Conservation (phyloP, 768 basidiomycete species). For the Cyathus striatus region DNA sequence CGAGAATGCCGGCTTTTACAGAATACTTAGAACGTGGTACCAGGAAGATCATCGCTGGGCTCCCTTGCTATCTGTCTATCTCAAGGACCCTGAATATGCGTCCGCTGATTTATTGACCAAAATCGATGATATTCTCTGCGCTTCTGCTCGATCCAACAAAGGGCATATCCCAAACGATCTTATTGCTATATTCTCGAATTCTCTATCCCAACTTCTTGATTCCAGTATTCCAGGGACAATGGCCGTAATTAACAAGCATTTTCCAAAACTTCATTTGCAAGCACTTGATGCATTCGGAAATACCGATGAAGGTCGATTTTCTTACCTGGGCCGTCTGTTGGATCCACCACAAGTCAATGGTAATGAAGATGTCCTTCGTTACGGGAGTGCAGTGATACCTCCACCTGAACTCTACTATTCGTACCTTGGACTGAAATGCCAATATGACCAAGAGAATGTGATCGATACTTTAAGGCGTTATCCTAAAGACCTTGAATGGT, state of each 20-base stretch:
- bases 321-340: slow-evolving; percentile 75
- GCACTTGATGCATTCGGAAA: slow-evolving; percentile 49
- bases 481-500: slow-evolving; percentile 52
- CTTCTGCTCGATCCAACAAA: slow-evolving; percentile 40
- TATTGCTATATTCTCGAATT: slow-evolving; percentile 42
- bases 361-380: no score
- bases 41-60: slow-evolving; percentile 74
- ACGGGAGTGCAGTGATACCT: slow-evolving; percentile 27
- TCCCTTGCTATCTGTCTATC: slow-evolving; percentile 63
- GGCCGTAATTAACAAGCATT: slow-evolving; percentile 60
- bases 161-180: slow-evolving; percentile 54
- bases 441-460: slow-evolving; percentile 58
- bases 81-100: slow-evolving; percentile 66
- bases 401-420: slow-evolving; percentile 44
- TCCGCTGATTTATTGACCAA: slow-evolving; percentile 59
- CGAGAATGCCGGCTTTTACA: slow-evolving; percentile 81
- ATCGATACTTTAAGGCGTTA: slow-evolving; percentile 57
- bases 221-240: slow-evolving; percentile 65
- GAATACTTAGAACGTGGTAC: slow-evolving; percentile 82
- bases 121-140: slow-evolving; percentile 55
- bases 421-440: slow-evolving; percentile 73
- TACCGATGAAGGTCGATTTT: slow-evolving; percentile 50
- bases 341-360: slow-evolving; percentile 44
- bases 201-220: slow-evolving; percentile 62
- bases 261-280: slow-evolving; percentile 59